phyloP scores from a whole-genome alignment of 2,329 filamentous ascomycete genomes.

The Talaromyces albobiverticillius region DNA sequence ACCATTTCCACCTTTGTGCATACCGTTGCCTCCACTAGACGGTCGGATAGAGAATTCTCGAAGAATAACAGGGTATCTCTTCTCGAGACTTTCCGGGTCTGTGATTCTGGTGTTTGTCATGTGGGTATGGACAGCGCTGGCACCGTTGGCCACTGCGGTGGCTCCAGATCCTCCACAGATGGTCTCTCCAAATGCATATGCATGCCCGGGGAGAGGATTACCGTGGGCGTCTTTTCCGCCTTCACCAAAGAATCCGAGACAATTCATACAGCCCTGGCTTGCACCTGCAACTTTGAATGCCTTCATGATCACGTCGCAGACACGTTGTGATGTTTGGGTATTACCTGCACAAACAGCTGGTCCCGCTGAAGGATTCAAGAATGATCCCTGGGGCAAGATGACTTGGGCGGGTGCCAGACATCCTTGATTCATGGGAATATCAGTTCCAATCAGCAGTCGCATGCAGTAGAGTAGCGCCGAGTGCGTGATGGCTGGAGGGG shows the following conservation, averaged over 20 bases:
- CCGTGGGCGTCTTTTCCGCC: neutral
- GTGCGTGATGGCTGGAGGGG: constrained; percentile 36
- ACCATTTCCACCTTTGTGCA: constrained; percentile 2
- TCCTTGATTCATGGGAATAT: constrained; percentile 33
- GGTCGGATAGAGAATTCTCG: constrained; percentile 30
- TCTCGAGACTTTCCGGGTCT: constrained; percentile 36
- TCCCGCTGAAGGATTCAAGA: constrained; percentile 27
- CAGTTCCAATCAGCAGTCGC: constrained; percentile 24
- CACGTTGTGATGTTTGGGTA: constrained; percentile 15
- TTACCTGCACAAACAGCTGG: constrained; percentile 8
- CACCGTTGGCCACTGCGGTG: neutral
- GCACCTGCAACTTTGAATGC: constrained; percentile 19
- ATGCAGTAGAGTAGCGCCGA: constrained; percentile 34
- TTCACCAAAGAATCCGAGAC: neutral
- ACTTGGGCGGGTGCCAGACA: constrained; percentile 27
- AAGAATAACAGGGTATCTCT: constrained; percentile 33
- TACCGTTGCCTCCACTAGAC: constrained; percentile 19
- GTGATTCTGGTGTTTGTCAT: constrained; percentile 42
- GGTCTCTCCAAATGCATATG: neutral
- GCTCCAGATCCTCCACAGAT: constrained; percentile 4
- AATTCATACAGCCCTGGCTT: constrained; percentile 21
- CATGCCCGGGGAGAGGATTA: neutral
- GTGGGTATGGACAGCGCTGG: constrained; percentile 19
- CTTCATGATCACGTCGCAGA: constrained; percentile 22
- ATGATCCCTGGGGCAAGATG: constrained; percentile 21